phyloP scores from a whole-genome alignment of 768 basidiomycete species.

The Serendipita sp. region DNA sequence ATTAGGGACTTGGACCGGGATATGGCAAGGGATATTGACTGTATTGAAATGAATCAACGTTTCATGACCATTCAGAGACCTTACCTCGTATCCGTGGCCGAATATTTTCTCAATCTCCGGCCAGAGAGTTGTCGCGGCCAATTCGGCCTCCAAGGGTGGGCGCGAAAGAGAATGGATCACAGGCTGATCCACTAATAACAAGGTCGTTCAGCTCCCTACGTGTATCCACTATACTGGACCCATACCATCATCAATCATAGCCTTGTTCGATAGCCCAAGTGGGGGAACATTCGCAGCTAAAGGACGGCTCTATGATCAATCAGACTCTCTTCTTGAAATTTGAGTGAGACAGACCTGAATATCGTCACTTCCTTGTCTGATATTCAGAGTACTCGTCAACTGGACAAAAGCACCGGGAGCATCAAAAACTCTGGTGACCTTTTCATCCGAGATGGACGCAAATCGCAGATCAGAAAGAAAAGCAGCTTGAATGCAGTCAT shows the following conservation, averaged over 20 bases:
- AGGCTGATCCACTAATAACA: background rate
- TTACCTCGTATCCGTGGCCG: conserved; percentile 92
- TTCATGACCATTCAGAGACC: conserved; percentile 7
- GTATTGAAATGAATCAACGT: background rate
- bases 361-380: conserved; percentile 33
- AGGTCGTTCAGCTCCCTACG: conserved; percentile 7
- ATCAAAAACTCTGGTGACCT: conserved; percentile 86
- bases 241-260: conserved; percentile 47
- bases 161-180: conserved; percentile 8
- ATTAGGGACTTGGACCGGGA: conserved; percentile 55
- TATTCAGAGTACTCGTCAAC: conserved; percentile 33
- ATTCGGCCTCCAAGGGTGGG: conserved; percentile 73
- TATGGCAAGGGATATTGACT: conserved; percentile 70
- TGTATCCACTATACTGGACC: background rate
- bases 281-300: conserved; percentile 82
- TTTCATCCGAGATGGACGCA: conserved; percentile 89
- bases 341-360: background rate
- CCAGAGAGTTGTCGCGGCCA: conserved; percentile 81
- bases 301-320: conserved; percentile 42
- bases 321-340: background rate
- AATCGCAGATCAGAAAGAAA: conserved; percentile 68
- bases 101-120: conserved; percentile 95
- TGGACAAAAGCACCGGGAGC: conserved; percentile 71
- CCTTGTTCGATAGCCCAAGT: conserved; percentile 88
- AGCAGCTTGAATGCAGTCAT: conserved; percentile 68